Conservation (phyloP, 225 moss, liverwort and hornwort genomes). For the Physcomitrellopsis africana region DNA sequence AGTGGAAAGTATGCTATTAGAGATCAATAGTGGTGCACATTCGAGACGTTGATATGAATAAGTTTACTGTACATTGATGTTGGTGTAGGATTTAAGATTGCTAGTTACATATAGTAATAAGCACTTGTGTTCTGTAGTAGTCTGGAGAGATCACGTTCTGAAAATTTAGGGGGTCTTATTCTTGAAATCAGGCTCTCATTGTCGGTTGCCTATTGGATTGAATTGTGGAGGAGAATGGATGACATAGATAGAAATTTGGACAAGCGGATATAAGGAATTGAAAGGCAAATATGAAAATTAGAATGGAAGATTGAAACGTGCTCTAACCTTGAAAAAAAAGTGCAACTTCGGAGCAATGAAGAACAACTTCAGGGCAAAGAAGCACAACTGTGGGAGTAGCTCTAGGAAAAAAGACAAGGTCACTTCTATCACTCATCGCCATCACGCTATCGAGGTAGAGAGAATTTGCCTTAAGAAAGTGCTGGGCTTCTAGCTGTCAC, state of each 20-base stretch:
- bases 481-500: too few relatives aligned
- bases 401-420: slow-evolving; percentile 21
- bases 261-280: not conserved
- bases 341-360: not conserved
- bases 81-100: not conserved
- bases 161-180: slow-evolving; percentile 10
- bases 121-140: slow-evolving; percentile 11
- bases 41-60: slow-evolving; percentile 14
- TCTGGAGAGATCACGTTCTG: not conserved
- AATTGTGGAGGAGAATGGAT: slow-evolving; percentile 22
- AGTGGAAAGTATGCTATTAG: not conserved
- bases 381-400: not conserved
- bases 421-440: not conserved
- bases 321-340: not conserved
- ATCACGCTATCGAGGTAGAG: too few relatives aligned
- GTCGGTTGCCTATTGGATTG: slow-evolving; percentile 8
- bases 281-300: not conserved
- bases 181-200: slow-evolving; percentile 10
- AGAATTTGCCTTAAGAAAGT: too few relatives aligned
- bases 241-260: not conserved
- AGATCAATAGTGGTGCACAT: not conserved
- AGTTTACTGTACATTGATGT: slow-evolving; percentile 12
- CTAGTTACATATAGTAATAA: not conserved
- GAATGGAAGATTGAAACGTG: not conserved
- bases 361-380: slow-evolving; percentile 4